These are phyloP conservation scores for Lactuca sativa DNA, from an alignment of 129 eudicot genomes.

Conservation along the genomic window DNA sequence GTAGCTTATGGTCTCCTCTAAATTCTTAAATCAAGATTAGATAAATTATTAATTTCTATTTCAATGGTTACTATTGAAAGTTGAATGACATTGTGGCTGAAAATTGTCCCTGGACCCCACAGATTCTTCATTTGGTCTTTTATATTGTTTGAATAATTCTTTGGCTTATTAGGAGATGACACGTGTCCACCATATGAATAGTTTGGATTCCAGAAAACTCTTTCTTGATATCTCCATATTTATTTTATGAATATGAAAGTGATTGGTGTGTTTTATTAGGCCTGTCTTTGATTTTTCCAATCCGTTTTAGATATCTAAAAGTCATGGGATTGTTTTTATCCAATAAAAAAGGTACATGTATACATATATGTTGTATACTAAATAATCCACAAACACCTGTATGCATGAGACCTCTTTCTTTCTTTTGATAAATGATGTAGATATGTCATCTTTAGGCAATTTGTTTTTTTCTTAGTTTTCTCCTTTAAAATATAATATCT, in stretches of 20 bases:
- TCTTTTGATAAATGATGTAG: neutral
- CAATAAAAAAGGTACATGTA: no score
- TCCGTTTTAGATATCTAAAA: no score
- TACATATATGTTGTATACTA: no score
- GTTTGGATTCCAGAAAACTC: neutral
- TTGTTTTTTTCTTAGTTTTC: neutral
- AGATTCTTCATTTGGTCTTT: neutral
- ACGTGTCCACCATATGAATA: neutral
- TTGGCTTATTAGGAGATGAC: neutral
- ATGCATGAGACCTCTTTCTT: no score
- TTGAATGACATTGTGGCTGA: neutral
- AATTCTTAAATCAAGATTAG: constrained; percentile 20
- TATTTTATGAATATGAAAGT: neutral
- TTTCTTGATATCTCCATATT: neutral
- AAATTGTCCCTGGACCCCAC: neutral
- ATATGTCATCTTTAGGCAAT: neutral
- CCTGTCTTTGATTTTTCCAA: neutral
- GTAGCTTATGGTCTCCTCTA: constrained; percentile 8
- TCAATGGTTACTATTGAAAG: neutral
- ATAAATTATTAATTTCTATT: constrained; percentile 1
- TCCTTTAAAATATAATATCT: no score
- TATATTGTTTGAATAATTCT: neutral
- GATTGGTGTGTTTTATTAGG: neutral
- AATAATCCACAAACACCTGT: no score
- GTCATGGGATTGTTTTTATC: no score